Percentiles rank a stretch among this genome's conserved stretches.
These are phyloP conservation scores for Leishmania tarentolae DNA, from an alignment of 208 protist genomes.

Conservation along the genomic window DNA sequence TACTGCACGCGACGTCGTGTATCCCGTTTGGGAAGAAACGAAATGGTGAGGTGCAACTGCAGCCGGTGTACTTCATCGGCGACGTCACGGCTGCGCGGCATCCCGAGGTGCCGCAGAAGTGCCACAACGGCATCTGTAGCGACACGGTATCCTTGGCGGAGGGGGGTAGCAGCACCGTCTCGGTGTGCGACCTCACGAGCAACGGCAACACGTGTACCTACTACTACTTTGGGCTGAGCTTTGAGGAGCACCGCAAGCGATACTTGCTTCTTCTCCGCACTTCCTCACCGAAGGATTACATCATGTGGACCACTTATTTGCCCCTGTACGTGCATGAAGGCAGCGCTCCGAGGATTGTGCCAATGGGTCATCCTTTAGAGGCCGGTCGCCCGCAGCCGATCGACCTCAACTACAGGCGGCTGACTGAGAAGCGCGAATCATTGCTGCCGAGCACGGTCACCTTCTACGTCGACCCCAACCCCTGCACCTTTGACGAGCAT, in stretches of 20 bases:
- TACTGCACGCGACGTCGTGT: slow-evolving; percentile 32
- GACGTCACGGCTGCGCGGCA: slow-evolving; percentile 45
- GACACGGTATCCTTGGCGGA: slow-evolving; percentile 11
- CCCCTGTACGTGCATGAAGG: slow-evolving; percentile 57
- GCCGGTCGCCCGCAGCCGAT: slow-evolving; percentile 21
- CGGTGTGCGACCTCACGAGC: background rate
- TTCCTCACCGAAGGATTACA: slow-evolving; percentile 33
- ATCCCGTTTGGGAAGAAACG: slow-evolving; percentile 40
- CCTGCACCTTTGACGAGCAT: slow-evolving; percentile 34
- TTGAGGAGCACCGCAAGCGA: slow-evolving; percentile 48
- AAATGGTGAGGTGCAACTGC: slow-evolving; percentile 25
- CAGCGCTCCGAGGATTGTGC: slow-evolving; percentile 42
- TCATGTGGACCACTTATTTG: slow-evolving; percentile 45
- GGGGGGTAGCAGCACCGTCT: background rate
- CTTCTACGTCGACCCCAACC: slow-evolving; percentile 33
- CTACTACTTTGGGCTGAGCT: slow-evolving; percentile 69
- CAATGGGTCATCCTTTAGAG: slow-evolving; percentile 49
- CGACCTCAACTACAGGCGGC: slow-evolving; percentile 33
- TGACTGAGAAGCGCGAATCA: slow-evolving; percentile 31
- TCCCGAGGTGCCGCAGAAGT: slow-evolving; percentile 36
- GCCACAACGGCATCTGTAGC: slow-evolving; percentile 41
- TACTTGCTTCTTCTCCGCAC: slow-evolving; percentile 63
- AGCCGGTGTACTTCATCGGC: slow-evolving; percentile 59
- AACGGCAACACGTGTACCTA: slow-evolving; percentile 12
- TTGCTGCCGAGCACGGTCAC: slow-evolving; percentile 24